A percentile compares a stretch with the other conserved stretches of the same genome.
Conservation (phyloP, 116 monocot genomes). For the Cymodocea nodosa region DNA sequence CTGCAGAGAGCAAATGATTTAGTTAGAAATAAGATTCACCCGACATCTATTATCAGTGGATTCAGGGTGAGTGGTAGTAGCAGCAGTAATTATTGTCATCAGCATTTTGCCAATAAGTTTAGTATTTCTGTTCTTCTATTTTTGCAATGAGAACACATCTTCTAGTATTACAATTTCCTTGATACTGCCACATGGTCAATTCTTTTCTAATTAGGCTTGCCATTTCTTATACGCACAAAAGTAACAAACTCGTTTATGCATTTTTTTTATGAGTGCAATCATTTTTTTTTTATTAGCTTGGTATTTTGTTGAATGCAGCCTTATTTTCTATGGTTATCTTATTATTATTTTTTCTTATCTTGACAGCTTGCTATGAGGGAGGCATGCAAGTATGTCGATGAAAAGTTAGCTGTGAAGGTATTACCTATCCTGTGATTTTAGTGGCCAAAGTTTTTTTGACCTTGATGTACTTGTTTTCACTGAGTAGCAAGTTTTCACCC, state of each 20-base stretch:
- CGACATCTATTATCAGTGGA: conserved; percentile 87
- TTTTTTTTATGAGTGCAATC: not conserved
- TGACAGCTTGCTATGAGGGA: conserved; percentile 91
- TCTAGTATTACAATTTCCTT: too few species aligned
- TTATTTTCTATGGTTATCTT: not conserved
- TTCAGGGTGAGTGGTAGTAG: conserved; percentile 49
- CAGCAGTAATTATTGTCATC: too few species aligned
- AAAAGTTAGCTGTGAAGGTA: conserved; percentile 89
- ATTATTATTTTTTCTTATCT: not conserved
- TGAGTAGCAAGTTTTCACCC: too few species aligned
- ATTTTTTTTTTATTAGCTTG: not conserved
- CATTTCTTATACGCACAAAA: not conserved
- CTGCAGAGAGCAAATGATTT: conserved; percentile 94
- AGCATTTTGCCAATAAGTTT: too few species aligned
- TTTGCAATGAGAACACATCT: too few species aligned
- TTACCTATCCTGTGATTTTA: not conserved
- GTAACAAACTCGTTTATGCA: too few species aligned
- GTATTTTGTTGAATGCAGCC: not conserved
- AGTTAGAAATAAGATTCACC: conserved; percentile 97
- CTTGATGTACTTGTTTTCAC: too few species aligned
- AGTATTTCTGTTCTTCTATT: too few species aligned
- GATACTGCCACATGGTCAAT: too few species aligned
- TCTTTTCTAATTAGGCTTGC: too few species aligned
- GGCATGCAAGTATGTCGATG: conserved; percentile 93
- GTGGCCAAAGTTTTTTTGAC: not conserved